Conservation (phyloP, 2,329 filamentous ascomycete species). For the Cytospora paraplurivora region DNA sequence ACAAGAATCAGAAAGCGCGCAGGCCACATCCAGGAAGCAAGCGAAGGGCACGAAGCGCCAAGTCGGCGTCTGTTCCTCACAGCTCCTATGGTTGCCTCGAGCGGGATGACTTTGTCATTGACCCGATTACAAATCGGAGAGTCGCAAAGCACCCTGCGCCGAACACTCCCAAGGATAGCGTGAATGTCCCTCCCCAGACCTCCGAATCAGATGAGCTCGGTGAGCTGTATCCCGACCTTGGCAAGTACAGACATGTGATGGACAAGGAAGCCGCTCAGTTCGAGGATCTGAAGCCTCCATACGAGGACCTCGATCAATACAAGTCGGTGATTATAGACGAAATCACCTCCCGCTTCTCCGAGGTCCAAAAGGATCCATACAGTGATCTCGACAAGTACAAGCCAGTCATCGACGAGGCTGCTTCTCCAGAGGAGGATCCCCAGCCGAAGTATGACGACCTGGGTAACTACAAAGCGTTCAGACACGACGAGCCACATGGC, state of each 20-base stretch:
- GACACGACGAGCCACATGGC: constrained; percentile 7
- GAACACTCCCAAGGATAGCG: constrained; percentile 28
- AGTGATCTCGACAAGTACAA: constrained; percentile 36
- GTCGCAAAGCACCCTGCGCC: constrained; percentile 38
- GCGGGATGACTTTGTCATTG: constrained; percentile 48
- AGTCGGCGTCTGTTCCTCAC: background rate
- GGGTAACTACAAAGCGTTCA: constrained; percentile 37
- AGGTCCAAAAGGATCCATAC: constrained; percentile 31
- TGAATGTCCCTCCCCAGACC: constrained; percentile 36
- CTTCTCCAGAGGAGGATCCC: constrained; percentile 33
- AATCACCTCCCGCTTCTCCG: constrained; percentile 31
- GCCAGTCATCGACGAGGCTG: constrained; percentile 41
- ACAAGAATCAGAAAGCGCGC: background rate
- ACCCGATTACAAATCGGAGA: constrained; percentile 62
- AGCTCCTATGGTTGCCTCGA: constrained; percentile 19
- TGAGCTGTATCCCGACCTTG: no score
- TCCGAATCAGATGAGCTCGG: constrained; percentile 36
- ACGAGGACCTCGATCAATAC: constrained; percentile 43
- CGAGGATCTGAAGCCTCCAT: constrained; percentile 37
- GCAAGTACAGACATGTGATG: constrained; percentile 30
- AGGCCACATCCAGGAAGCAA: constrained; percentile 11
- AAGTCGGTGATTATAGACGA: constrained; percentile 41
- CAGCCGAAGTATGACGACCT: constrained; percentile 46
- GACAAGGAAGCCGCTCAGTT: constrained; percentile 33
- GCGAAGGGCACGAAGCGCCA: background rate